These are phyloP conservation scores for Raddia guianensis DNA, from an alignment of 176 grass and related monocot species.

Conservation along the genomic window DNA sequence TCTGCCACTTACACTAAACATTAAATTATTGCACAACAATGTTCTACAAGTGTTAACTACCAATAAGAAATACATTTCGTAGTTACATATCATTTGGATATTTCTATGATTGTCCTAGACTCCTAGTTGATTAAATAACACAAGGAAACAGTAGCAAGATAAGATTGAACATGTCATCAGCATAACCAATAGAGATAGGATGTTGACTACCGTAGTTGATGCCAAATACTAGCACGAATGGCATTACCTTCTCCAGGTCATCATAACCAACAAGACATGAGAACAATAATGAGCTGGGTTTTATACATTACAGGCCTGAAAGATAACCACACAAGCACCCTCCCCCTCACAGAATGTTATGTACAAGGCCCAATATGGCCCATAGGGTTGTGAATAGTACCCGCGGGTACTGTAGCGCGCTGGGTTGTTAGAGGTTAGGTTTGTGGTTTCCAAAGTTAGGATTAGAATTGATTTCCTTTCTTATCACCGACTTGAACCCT, in stretches of 20 bases:
- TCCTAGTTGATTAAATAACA: background rate
- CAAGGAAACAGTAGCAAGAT: background rate
- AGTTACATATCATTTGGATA: background rate
- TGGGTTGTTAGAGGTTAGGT: too few species aligned
- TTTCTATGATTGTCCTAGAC: background rate
- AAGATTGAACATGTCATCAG: background rate
- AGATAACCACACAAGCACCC: background rate
- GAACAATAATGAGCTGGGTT: background rate
- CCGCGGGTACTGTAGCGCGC: too few species aligned
- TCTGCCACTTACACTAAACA: background rate
- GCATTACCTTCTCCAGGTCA: background rate
- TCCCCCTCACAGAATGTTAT: background rate
- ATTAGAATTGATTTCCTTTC: too few species aligned
- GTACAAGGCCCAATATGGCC: too few species aligned
- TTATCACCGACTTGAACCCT: too few species aligned
- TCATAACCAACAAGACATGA: background rate
- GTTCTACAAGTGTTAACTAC: background rate
- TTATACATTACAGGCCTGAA: conserved; percentile 1
- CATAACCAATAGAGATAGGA: background rate
- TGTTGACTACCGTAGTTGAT: background rate
- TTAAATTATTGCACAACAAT: background rate
- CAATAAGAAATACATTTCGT: background rate
- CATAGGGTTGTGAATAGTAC: too few species aligned
- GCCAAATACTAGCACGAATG: conserved; percentile 12
- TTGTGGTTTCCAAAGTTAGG: too few species aligned